Evolutionary conservation across 495 filamentous ascomycete genomes (phyloP), one percentile per base, ranked within the genome.

Genomic region (Diplogelasinospora grovesii): DNA sequence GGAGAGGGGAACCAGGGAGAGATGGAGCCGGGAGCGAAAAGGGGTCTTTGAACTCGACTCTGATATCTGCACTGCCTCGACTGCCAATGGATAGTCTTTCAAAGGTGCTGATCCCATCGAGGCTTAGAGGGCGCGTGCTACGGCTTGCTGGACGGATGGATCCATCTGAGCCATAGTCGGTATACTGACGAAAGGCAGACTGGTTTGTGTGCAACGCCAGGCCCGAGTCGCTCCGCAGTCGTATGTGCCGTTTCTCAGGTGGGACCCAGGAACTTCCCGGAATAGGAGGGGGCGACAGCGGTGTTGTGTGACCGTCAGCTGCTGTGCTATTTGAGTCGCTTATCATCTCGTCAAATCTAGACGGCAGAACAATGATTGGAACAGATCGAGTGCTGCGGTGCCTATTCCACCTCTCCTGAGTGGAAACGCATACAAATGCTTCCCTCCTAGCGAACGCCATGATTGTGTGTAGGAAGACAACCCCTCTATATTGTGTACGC

Each of bases 181-280:
- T 56, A 42, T 61, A 61, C 19, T 60, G 57, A 11, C 61, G 54
- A 11, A 63, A 56, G 1, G 55, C 47, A n/a, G 43, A 30, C 31
- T 57, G 50, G 24, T 54, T 66, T 3, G 55, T 60, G 36, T 66
- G 57, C 26, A 63, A 34, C 3, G 55, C 44, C 20, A 66, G 38
- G n/a, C 59, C 63, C n/a, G 63, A 65, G 29, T 63, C 61, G 31
- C 61, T 65, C 27, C 63, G 56, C 9, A 66, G 45, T 15, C 54
- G 56, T 18, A 56, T 14, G n/a, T 57, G 42, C 1, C 50, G 31
- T 9, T 37, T 46, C 11, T 53, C 41, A 8, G 29, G 25, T 2
- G 43, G 37, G 23, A 32, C 26, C 23, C 38, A 45, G n/a, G 39
- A 24, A 16, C 28, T 45, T 23, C 40, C 35, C 14, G 31, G 35